A percentile compares a stretch with the other conserved stretches of the same genome.
Evolutionary conservation across 495 filamentous ascomycete genomes (phyloP).

Genomic region (Neurospora cerealis): DNA sequence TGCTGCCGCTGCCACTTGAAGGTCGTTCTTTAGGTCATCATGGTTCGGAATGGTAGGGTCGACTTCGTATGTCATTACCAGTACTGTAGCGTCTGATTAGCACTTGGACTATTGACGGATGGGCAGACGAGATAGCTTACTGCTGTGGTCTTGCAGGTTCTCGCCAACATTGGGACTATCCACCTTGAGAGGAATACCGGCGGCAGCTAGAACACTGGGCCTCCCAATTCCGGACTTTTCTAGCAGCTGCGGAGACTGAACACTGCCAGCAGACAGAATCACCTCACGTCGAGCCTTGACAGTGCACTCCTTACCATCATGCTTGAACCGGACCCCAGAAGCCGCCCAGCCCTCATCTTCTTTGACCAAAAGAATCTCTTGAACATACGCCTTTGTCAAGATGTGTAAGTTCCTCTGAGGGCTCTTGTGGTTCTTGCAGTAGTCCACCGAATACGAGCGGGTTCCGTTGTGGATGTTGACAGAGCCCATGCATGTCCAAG

Average conservation of each 20-base stretch:
- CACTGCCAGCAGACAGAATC: slow-evolving; percentile 41
- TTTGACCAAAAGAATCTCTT: slow-evolving; percentile 26
- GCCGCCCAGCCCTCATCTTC: slow-evolving; percentile 22
- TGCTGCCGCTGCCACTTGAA: slow-evolving; percentile 5
- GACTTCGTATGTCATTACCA: slow-evolving; percentile 37
- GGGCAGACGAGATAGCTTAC: slow-evolving; percentile 16
- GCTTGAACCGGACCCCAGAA: slow-evolving; percentile 32
- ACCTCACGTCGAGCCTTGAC: slow-evolving; percentile 34
- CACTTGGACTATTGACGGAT: not conserved
- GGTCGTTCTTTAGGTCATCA: slow-evolving; percentile 28
- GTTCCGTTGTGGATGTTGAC: slow-evolving; percentile 27
- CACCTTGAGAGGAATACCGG: slow-evolving; percentile 34
- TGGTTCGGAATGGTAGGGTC: slow-evolving; percentile 28
- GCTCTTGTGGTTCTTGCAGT: slow-evolving; percentile 26
- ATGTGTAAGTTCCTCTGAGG: slow-evolving; percentile 33
- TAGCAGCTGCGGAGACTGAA: slow-evolving; percentile 45
- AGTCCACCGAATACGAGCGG: slow-evolving; percentile 38
- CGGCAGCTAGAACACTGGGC: slow-evolving; percentile 25
- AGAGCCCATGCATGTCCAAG: slow-evolving; percentile 34
- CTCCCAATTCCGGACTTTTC: slow-evolving; percentile 49
- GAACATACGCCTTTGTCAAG: slow-evolving; percentile 28
- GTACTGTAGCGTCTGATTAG: slow-evolving; percentile 20
- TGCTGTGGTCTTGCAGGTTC: slow-evolving; percentile 48
- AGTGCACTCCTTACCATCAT: slow-evolving; percentile 19
- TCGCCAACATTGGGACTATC: slow-evolving; percentile 42